Base-by-base conservation (phyloP, 73 alveolate genomes). In the Paramecium sexaurelia region DNA sequence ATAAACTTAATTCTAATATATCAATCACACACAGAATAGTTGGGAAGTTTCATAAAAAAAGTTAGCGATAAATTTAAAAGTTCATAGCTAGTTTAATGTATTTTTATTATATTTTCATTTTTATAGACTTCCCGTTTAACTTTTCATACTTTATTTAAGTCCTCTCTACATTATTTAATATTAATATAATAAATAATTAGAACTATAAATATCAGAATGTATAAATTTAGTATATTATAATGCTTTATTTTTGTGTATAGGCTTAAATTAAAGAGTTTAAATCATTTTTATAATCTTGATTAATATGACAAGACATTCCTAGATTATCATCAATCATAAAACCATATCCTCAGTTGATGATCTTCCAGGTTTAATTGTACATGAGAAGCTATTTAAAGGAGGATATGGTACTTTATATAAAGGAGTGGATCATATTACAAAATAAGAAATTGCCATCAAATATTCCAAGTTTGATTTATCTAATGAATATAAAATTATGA, bases 401-500 rank as follows among this genome's bases (percentile, higher is more conserved):
- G 87, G 87, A 15, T 33, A 32, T 73, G 87, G 87, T 36, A 73
- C 87, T 8, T 17, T 73, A n/a, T 73, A 11, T 10, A 73, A 19
- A 66, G 87, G 87, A 4, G 27, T 36, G 20, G 87, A 73, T 39
- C 33, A 27, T n/a, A 33, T n/a, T 9, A 73, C 55, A 4, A 11
- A 73, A 73, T 22, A 39, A 36, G 55, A 33, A 36, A 39, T 73
- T 10, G 87, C 87, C 4, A 33, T 73, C 0, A 73, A 73, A 39
- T 33, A 15, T 39, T 73, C 87, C 15, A 36, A 36, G 55, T 36
- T 36, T 73, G 57, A 33, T 37, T 36, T 73, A 39, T 36, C 55
- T 10, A 73, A 36, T 36, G 87, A 73, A 7, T 73, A 73, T 36
- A 39, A 73, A 39, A 73, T 73, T 73, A 73, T 73, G 87, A 39